Conservation (phyloP, 345 rosid species). For the Brassica incana region DNA sequence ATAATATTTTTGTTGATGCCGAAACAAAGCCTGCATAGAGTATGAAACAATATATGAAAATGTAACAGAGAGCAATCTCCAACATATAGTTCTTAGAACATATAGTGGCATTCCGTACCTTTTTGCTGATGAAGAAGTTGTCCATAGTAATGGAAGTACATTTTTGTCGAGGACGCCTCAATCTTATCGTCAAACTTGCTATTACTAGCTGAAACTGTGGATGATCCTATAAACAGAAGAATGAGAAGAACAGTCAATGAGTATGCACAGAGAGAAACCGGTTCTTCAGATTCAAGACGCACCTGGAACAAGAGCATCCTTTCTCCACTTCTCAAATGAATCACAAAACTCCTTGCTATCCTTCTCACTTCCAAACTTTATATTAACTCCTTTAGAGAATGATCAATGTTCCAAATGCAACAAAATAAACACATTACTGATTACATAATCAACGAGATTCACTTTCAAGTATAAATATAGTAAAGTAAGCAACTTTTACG, state of each 20-base stretch:
- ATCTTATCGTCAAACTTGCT: slow-evolving; percentile 92
- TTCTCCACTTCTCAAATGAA: slow-evolving; percentile 83
- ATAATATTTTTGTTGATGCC: slow-evolving; percentile 93
- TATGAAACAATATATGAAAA: too few relatives aligned
- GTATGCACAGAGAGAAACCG: slow-evolving; percentile 6
- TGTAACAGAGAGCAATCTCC: neutral
- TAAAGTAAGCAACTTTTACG: neutral
- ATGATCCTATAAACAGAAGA: slow-evolving; percentile 44
- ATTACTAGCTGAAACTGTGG: slow-evolving; percentile 42
- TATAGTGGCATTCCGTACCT: slow-evolving; percentile 51
- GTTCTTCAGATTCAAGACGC: slow-evolving; percentile 23
- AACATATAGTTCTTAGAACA: slow-evolving; percentile 1
- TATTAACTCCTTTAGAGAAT: slow-evolving; percentile 59
- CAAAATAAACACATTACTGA: slow-evolving; percentile 20
- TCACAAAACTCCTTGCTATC: slow-evolving; percentile 77
- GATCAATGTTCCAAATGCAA: slow-evolving; percentile 58
- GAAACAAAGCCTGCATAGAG: slow-evolving; percentile 75
- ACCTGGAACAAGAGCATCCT: slow-evolving; percentile 61
- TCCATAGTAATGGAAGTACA: slow-evolving; percentile 98
- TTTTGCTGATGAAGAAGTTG: slow-evolving; percentile 97
- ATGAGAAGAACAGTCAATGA: slow-evolving; percentile 9
- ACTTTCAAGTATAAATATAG: neutral
- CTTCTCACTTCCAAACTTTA: slow-evolving; percentile 72
- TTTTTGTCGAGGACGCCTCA: slow-evolving; percentile 90
- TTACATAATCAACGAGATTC: too few relatives aligned